Evolutionary conservation across 805 yeast genomes (phyloP).

Genomic region (Torulaspora indica): DNA sequence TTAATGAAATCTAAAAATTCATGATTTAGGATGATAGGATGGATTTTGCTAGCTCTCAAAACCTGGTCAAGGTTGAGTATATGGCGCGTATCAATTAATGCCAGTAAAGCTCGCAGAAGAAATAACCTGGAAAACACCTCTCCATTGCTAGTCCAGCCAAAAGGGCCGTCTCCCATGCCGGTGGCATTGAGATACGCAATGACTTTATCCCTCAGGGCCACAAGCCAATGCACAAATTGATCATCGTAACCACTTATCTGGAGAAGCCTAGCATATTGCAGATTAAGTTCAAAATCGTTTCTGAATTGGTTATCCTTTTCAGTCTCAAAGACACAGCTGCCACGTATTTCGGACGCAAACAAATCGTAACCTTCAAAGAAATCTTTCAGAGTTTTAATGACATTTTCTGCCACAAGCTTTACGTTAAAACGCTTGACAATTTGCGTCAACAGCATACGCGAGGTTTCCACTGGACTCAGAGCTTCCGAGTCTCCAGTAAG

Average conservation of each 20-base stretch:
- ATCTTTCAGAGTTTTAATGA: conserved; percentile 10
- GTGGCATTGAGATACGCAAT: conserved; percentile 3
- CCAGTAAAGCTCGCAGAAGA: conserved; percentile 14
- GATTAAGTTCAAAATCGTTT: conserved; percentile 40
- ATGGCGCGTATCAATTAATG: conserved; percentile 4
- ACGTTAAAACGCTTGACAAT: background rate
- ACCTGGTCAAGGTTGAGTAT: conserved; percentile 4
- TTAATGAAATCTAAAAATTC: background rate
- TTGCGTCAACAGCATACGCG: background rate
- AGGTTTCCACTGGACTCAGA: background rate
- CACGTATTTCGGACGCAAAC: conserved; percentile 20
- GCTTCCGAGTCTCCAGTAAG: background rate
- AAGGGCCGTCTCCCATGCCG: conserved; percentile 16
- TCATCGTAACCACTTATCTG: background rate
- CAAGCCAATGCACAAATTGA: conserved; percentile 5
- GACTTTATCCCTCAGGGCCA: background rate
- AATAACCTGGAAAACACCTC: conserved; percentile 22
- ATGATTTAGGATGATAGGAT: conserved; percentile 14
- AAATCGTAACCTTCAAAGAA: conserved; percentile 18
- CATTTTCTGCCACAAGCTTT: background rate
- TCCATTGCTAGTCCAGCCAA: conserved; percentile 29
- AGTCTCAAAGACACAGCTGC: conserved; percentile 49
- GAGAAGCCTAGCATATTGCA: conserved; percentile 24
- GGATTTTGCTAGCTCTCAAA: conserved; percentile 10
- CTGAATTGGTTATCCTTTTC: conserved; percentile 68